These are phyloP conservation scores for Botryotinia calthae DNA, from an alignment of 2,329 filamentous ascomycete genomes.

Conservation along the genomic window DNA sequence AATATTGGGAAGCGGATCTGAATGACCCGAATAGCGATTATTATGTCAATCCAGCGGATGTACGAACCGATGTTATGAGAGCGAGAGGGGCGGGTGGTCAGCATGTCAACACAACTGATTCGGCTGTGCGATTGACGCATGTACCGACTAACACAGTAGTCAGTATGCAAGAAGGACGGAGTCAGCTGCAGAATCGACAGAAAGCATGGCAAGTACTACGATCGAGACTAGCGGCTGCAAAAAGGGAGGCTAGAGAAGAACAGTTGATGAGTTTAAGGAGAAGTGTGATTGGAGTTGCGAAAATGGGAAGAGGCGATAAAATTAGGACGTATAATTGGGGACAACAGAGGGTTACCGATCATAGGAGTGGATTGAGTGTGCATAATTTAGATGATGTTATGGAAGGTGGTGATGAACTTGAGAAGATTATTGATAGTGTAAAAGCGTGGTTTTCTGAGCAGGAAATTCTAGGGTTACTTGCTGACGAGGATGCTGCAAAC, in stretches of 20 bases:
- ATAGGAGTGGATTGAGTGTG: conserved; percentile 64
- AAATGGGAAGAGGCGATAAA: conserved; percentile 89
- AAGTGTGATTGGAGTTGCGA: conserved; percentile 74
- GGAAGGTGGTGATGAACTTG: conserved; percentile 60
- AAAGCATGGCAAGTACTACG: conserved; percentile 84
- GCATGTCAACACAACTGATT: conserved; percentile 98
- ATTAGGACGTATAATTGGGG: conserved; percentile 74
- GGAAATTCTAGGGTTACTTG: conserved; percentile 60
- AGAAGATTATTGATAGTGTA: conserved; percentile 67
- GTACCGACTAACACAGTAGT: conserved; percentile 82
- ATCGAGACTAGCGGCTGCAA: conserved; percentile 74
- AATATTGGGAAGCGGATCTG: conserved; percentile 57
- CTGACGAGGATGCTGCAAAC: conserved; percentile 43
- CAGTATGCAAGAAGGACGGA: conserved; percentile 88
- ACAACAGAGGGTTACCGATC: conserved; percentile 70
- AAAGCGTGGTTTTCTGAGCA: conserved; percentile 63
- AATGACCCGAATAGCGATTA: conserved; percentile 89
- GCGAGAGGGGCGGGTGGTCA: conserved; percentile 91
- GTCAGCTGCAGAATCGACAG: conserved; percentile 84
- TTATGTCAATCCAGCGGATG: conserved; percentile 81
- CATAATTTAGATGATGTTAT: conserved; percentile 65
- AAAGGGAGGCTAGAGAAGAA: conserved; percentile 80
- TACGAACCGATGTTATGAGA: conserved; percentile 84
- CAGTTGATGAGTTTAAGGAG: conserved; percentile 71
- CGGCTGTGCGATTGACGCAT: conserved; percentile 89